Conservation (phyloP, 2,329 filamentous ascomycete genomes). For the Lachnellula occidentalis region DNA sequence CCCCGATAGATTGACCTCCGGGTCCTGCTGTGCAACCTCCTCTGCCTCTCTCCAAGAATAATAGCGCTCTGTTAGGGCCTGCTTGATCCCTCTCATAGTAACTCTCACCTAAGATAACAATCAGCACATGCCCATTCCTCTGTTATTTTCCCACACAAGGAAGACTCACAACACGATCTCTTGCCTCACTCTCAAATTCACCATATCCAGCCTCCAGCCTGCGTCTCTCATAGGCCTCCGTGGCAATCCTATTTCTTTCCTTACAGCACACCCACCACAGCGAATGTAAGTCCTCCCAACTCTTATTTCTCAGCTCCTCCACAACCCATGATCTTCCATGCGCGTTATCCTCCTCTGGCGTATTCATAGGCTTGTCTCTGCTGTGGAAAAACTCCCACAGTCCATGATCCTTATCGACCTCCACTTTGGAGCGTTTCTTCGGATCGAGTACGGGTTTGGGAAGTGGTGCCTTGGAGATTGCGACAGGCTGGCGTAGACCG, state of each 20-base stretch:
- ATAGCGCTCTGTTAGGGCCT: constrained; percentile 79
- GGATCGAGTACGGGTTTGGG: constrained; percentile 63
- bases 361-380: constrained; percentile 61
- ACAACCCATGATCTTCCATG: constrained; percentile 82
- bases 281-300: constrained; percentile 86
- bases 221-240: constrained; percentile 63
- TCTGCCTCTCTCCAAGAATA: constrained; percentile 81
- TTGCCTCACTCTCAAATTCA: constrained; percentile 55
- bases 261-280: constrained; percentile 94
- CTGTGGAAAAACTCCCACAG: constrained; percentile 88
- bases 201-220: constrained; percentile 69
- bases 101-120: constrained; percentile 53
- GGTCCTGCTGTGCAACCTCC: constrained; percentile 58
- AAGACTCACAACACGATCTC: constrained; percentile 60
- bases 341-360: constrained; percentile 62
- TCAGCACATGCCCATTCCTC: constrained; percentile 11
- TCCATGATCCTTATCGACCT: constrained; percentile 68
- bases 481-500: constrained; percentile 68
- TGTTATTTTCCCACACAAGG: background rate
- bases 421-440: constrained; percentile 48
- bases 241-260: constrained; percentile 86
- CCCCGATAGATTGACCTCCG: constrained; percentile 51
- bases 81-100: constrained; percentile 80
- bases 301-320: constrained; percentile 80
- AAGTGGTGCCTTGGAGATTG: constrained; percentile 64